phyloP scores from a whole-genome alignment of 2,329 filamentous ascomycete genomes.

The Pseudocercospora musae region DNA sequence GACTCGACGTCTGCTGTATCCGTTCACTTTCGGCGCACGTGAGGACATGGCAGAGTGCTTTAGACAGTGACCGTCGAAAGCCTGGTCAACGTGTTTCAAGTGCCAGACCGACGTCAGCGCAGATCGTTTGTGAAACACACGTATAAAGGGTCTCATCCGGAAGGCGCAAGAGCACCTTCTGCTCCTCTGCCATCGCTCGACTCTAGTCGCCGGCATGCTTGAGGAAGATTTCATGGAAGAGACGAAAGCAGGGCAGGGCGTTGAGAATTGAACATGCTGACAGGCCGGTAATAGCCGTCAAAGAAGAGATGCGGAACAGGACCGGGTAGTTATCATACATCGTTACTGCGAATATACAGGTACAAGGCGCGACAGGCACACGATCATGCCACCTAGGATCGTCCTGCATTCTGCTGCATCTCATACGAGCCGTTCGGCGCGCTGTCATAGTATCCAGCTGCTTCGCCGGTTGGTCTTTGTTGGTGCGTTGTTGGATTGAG shows the following conservation, averaged over 20 bases:
- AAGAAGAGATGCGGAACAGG: conserved; percentile 1
- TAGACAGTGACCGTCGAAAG: conserved; percentile 1
- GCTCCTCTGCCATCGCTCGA: neutral
- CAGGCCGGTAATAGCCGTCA: conserved; percentile 10
- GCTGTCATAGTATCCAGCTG: conserved; percentile 13
- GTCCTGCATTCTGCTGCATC: conserved; percentile 15
- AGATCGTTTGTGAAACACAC: neutral
- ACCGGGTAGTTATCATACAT: conserved; percentile 14
- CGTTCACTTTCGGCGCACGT: conserved; percentile 7
- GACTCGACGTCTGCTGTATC: conserved; percentile 13
- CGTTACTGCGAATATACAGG: conserved; percentile 4
- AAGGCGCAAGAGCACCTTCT: neutral
- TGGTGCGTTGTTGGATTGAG: conserved; percentile 6
- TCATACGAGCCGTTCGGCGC: conserved; percentile 10
- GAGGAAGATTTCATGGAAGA: neutral
- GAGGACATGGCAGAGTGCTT: neutral
- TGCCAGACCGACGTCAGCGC: neutral
- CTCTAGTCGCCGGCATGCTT: neutral
- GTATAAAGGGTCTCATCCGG: neutral
- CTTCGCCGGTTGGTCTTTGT: conserved; percentile 11
- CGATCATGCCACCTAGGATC: conserved; percentile 13
- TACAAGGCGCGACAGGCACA: neutral
- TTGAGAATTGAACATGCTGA: conserved; percentile 1
- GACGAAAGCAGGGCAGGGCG: neutral
- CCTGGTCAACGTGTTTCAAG: neutral